Percentiles rank a stretch among this genome's conserved stretches.
Evolutionary conservation across 2,329 filamentous ascomycete species (phyloP).

Genomic region (Talaromyces verruculosus): DNA sequence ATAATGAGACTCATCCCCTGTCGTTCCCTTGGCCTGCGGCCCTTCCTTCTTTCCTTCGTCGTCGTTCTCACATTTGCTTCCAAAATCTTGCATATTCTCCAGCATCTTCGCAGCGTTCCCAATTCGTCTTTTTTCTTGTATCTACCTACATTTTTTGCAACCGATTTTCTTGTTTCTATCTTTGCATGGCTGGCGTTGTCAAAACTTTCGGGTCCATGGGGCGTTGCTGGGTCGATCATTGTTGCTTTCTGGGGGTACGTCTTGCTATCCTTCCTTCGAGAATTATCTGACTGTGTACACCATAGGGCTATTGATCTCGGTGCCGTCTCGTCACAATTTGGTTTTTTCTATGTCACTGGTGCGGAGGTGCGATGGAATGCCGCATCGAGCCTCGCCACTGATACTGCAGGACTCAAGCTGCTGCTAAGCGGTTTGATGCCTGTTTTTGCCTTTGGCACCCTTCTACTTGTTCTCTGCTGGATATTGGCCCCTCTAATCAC

Average conservation of each 20-base stretch:
- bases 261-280: background rate
- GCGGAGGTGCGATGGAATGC: slow-evolving; percentile 35
- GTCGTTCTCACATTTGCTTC: slow-evolving; percentile 29
- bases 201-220: slow-evolving; percentile 23
- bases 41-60: slow-evolving; percentile 31
- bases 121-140: slow-evolving; percentile 28
- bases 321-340: slow-evolving; percentile 31
- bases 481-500: slow-evolving; percentile 26
- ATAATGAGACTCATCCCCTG: slow-evolving; percentile 13
- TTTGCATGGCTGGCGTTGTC: slow-evolving; percentile 29
- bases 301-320: slow-evolving; percentile 27
- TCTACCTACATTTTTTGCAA: slow-evolving; percentile 34
- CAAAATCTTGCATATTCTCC: slow-evolving; percentile 32
- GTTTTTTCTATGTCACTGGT: slow-evolving; percentile 35
- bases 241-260: slow-evolving; percentile 29
- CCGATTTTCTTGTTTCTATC: slow-evolving; percentile 29
- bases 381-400: slow-evolving; percentile 31
- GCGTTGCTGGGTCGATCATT: slow-evolving; percentile 24
- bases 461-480: slow-evolving; percentile 28
- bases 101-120: slow-evolving; percentile 29
- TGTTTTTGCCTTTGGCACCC: slow-evolving; percentile 26
- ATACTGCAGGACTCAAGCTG: slow-evolving; percentile 32
- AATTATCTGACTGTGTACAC: background rate
- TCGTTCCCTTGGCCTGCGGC: slow-evolving; percentile 25
- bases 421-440: slow-evolving; percentile 34